Conservation (phyloP, 345 rosid genomes). For the Acer saccharum region DNA sequence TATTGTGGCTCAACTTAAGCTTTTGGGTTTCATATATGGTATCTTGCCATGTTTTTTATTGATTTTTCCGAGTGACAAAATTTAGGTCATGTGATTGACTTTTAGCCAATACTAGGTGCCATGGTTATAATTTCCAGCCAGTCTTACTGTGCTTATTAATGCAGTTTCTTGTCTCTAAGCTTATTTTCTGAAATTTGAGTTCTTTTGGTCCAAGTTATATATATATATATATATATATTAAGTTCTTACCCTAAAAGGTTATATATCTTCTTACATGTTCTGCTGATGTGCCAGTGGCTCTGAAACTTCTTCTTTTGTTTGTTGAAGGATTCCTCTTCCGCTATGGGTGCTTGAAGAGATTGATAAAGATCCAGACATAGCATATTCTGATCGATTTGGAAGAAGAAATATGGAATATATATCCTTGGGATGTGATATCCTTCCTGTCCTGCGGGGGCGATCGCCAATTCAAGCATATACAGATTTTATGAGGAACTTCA, state of each 20-base stretch:
- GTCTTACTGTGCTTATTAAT: background rate
- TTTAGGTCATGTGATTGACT: background rate
- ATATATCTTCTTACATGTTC: background rate
- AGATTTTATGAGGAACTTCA: constrained; percentile 58
- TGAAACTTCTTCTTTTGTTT: constrained; percentile 22
- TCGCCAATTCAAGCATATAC: constrained; percentile 57
- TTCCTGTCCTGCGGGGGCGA: constrained; percentile 52
- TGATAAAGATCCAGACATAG: constrained; percentile 48
- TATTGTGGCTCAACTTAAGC: background rate
- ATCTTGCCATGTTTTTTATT: constrained; percentile 3
- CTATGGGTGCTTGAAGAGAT: constrained; percentile 55
- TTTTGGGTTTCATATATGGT: background rate
- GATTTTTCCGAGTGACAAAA: constrained; percentile 1
- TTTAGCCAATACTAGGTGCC: constrained; percentile 9
- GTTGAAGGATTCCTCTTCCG: constrained; percentile 55
- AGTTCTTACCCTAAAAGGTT: background rate
- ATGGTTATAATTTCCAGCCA: background rate
- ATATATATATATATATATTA: background rate
- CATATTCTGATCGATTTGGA: constrained; percentile 50
- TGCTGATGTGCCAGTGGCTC: constrained; percentile 17
- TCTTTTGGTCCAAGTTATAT: background rate
- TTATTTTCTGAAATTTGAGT: background rate
- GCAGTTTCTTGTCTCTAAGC: background rate
- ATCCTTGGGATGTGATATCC: constrained; percentile 57
- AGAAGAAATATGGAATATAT: constrained; percentile 52